Percentiles rank a stretch among this genome's conserved stretches.
Evolutionary conservation across 1,139 yeast genomes (phyloP).

Genomic region (Kodamaea sp.): DNA sequence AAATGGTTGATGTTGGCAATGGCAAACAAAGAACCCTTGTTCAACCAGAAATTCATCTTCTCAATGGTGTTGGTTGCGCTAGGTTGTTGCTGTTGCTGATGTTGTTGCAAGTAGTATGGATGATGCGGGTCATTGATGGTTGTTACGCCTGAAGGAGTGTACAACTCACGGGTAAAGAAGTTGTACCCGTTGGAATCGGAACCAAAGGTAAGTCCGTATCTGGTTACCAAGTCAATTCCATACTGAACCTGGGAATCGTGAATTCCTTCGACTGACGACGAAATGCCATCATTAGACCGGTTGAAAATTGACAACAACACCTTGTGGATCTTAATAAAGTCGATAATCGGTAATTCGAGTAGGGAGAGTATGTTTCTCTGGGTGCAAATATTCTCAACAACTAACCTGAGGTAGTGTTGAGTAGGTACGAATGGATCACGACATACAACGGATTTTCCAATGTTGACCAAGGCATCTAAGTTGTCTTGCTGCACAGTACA

Average conservation of each 20-base stretch:
- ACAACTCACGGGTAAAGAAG: slow-evolving; percentile 57
- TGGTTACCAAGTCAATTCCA: slow-evolving; percentile 64
- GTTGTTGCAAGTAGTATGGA: slow-evolving; percentile 35
- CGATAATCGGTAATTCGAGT: slow-evolving; percentile 61
- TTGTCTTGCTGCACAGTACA: slow-evolving; percentile 83
- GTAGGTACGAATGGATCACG: slow-evolving; percentile 84
- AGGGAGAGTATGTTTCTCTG: slow-evolving; percentile 65
- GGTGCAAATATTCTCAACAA: slow-evolving; percentile 74
- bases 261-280: slow-evolving; percentile 27
- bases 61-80: slow-evolving; percentile 45
- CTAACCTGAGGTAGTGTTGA: slow-evolving; percentile 70
- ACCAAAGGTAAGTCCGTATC: slow-evolving; percentile 73
- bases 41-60: slow-evolving; percentile 71
- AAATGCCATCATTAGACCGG: slow-evolving; percentile 10
- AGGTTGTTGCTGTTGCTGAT: slow-evolving; percentile 23
- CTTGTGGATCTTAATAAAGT: slow-evolving; percentile 65
- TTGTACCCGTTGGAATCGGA: slow-evolving; percentile 66
- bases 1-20: slow-evolving; percentile 71
- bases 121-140: slow-evolving; percentile 31
- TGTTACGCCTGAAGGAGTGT: slow-evolving; percentile 36
- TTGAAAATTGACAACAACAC: slow-evolving; percentile 53
- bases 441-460: slow-evolving; percentile 76
- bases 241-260: slow-evolving; percentile 49
- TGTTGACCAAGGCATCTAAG: slow-evolving; percentile 73
- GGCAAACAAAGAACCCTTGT: slow-evolving; percentile 74